Conservation (phyloP, 495 filamentous ascomycete genomes). For the Lasiosphaeria ovina region DNA sequence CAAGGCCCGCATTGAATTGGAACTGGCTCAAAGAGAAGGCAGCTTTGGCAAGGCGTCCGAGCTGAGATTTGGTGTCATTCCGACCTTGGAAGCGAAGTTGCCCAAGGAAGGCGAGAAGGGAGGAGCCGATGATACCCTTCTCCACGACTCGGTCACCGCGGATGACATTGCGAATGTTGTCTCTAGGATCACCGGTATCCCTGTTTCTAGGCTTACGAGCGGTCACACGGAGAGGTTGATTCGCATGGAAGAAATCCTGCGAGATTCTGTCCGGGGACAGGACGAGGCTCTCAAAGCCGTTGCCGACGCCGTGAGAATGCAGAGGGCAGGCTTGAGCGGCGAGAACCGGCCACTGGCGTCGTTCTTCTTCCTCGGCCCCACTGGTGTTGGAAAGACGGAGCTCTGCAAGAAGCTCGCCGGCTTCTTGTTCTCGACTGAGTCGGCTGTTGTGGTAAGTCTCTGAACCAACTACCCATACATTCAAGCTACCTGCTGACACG, state of each 20-base stretch:
- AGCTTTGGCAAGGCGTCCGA: constrained; percentile 88
- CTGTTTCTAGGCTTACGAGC: constrained; percentile 82
- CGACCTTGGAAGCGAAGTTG: constrained; percentile 70
- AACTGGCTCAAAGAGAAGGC: constrained; percentile 84
- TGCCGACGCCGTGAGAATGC: constrained; percentile 89
- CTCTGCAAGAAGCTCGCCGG: constrained; percentile 92
- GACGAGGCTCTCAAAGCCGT: constrained; percentile 91
- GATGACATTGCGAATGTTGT: constrained; percentile 95
- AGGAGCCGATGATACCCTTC: constrained; percentile 54
- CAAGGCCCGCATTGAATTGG: constrained; percentile 77
- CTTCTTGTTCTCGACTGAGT: constrained; percentile 90
- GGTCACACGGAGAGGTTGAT: constrained; percentile 91
- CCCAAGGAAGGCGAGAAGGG: constrained; percentile 66
- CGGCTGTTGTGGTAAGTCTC: constrained; percentile 58
- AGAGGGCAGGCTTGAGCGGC: constrained; percentile 85
- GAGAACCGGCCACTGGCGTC: constrained; percentile 88
- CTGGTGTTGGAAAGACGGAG: constrained; percentile 95
- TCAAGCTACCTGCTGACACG: not conserved
- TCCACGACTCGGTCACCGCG: constrained; percentile 89
- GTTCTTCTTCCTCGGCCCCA: constrained; percentile 97
- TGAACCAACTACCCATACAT: not conserved
- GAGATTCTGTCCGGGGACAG: constrained; percentile 83
- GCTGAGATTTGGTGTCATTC: constrained; percentile 82
- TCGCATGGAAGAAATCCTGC: constrained; percentile 88
- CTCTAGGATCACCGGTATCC: constrained; percentile 87